These are phyloP conservation scores for Wallacemonas sp. DNA, from an alignment of 208 protist species.

Conservation along the genomic window DNA sequence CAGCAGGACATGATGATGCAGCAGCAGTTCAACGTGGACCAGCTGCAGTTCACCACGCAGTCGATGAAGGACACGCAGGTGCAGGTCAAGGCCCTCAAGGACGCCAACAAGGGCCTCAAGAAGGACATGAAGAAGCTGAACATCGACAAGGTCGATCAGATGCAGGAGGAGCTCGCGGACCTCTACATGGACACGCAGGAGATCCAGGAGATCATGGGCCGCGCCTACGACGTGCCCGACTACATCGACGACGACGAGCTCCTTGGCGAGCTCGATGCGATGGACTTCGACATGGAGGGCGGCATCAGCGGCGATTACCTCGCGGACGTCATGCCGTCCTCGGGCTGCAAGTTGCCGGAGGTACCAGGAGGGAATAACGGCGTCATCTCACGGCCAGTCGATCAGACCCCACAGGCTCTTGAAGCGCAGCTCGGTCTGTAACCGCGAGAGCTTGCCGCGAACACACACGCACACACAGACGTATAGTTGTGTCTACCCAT, in stretches of 20 bases:
- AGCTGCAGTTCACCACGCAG: slow-evolving; percentile 91
- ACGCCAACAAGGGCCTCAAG: slow-evolving; percentile 82
- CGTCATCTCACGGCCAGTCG: slow-evolving; percentile 22
- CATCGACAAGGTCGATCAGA: slow-evolving; percentile 76
- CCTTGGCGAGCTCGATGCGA: slow-evolving; percentile 84
- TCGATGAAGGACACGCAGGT: slow-evolving; percentile 91
- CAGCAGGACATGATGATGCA: slow-evolving; percentile 90
- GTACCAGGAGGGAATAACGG: slow-evolving; percentile 33
- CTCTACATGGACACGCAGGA: slow-evolving; percentile 92
- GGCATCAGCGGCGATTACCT: slow-evolving; percentile 55
- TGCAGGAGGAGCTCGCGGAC: slow-evolving; percentile 92
- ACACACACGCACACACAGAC: no score
- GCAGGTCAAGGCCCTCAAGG: slow-evolving; percentile 88
- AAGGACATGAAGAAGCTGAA: slow-evolving; percentile 90
- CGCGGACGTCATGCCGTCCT: slow-evolving; percentile 69
- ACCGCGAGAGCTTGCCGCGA: no score
- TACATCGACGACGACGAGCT: slow-evolving; percentile 94
- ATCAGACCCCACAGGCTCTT: slow-evolving; percentile 73
- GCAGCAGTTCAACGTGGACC: slow-evolving; percentile 94
- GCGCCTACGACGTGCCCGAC: slow-evolving; percentile 89
- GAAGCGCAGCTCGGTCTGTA: slow-evolving; percentile 85
- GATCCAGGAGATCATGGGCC: slow-evolving; percentile 93
- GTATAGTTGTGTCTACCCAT: background rate
- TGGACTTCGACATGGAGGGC: slow-evolving; percentile 82
- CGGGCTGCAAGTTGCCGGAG: slow-evolving; percentile 55